Percentiles rank a stretch among this genome's conserved stretches.
phyloP scores from a whole-genome alignment of 2,329 filamentous ascomycete genomes.

The Ascochyta clinopodiicola region DNA sequence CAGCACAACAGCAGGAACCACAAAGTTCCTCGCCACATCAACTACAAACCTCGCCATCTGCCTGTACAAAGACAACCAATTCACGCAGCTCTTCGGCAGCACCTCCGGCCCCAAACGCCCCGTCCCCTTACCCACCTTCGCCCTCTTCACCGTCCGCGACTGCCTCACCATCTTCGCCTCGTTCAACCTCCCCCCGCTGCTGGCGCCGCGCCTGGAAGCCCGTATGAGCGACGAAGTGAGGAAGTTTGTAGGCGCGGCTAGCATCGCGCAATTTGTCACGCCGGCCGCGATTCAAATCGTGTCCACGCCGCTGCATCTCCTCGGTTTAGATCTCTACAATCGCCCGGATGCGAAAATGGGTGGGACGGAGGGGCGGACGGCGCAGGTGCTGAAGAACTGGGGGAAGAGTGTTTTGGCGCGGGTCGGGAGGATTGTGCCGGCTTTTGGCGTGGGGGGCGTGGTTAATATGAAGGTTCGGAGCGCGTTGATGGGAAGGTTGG shows the following conservation, averaged over 20 bases:
- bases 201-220: conserved; percentile 70
- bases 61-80: conserved; percentile 88
- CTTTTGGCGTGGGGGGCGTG: conserved; percentile 87
- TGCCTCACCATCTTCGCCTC: conserved; percentile 88
- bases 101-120: conserved; percentile 52
- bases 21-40: conserved; percentile 82
- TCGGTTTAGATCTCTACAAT: conserved; percentile 88
- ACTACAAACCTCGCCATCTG: conserved; percentile 84
- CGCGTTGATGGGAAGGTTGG: conserved; percentile 65
- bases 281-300: conserved; percentile 80
- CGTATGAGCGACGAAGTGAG: conserved; percentile 53
- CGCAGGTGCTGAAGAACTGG: conserved; percentile 77
- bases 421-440: conserved; percentile 84
- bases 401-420: conserved; percentile 73
- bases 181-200: conserved; percentile 84
- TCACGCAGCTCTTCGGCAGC: conserved; percentile 78
- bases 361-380: conserved; percentile 66
- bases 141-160: conserved; percentile 82
- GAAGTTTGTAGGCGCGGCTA: conserved; percentile 57
- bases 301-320: conserved; percentile 82
- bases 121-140: conserved; percentile 74
- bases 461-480: conserved; percentile 77
- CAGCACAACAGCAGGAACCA: conserved; percentile 72
- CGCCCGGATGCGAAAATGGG: conserved; percentile 59
- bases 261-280: conserved; percentile 77